Base-by-base conservation (phyloP, 495 filamentous ascomycete species). In the Trichoderma reesei region DNA sequence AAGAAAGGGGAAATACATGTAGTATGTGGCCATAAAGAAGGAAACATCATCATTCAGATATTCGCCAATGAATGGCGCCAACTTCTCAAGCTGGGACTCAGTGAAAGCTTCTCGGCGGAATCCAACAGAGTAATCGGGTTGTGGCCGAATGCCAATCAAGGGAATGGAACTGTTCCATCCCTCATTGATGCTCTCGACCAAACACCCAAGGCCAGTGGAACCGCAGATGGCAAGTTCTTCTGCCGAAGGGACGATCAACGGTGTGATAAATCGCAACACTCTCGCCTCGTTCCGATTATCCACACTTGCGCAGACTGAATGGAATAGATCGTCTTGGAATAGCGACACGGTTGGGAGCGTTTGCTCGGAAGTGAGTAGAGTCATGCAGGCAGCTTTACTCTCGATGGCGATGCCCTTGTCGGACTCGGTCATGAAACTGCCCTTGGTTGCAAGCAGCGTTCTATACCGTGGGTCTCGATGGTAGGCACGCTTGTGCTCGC, bases 81-180 rank as follows among this genome's bases (percentile, higher is more conserved):
- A 65, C 67, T 74, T 80, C 20, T 67, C 39, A 1, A 79, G 72
- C 63, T 79, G 77, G 18, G 73, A 67, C 1, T 76, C 48, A 1
- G 68, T 79, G 41, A 81, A 80, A 56, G 72, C 74, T 33, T 68
- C 69, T 70, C 73, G 69, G 61, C 61, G 65, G 60, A 81, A 80
- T 3, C 76, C 76, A 11, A 78, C 67, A 26, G 74, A 69, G 66
- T 75, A 80, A 65, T 80, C 74, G n/a, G 77, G 78, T 65, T 82
- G 73, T 60, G 75, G 75, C 44, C 69, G 70, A 61, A 72, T 63
- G 31, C 65, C 67, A 14, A 70, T 64, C 0, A 79, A 42, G 4
- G 73, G 67, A 60, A 74, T 68, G 4, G 67, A 71, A 54, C 68
- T 75, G 61, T 68, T 71, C 77, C 74, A 82, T 51, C 66, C 70